Percentiles rank a stretch among this genome's conserved stretches.
Evolutionary conservation across 495 filamentous ascomycete species (phyloP).

Genomic region (Penicillium coprophilum): DNA sequence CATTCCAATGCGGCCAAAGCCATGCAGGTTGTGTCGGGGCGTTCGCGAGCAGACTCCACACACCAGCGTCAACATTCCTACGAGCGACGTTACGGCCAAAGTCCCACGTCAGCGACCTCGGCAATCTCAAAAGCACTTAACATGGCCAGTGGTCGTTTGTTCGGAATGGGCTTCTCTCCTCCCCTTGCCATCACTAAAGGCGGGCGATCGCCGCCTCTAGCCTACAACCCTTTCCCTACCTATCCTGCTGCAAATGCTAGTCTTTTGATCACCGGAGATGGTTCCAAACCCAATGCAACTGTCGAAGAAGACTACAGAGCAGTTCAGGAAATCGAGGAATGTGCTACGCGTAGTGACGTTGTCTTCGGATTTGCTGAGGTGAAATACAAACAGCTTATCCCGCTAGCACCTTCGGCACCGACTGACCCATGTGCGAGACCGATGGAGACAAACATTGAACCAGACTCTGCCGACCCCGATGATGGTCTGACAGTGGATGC

Average conservation of each 20-base stretch:
- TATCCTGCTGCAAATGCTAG: slow-evolving; percentile 70
- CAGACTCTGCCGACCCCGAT: slow-evolving; percentile 33
- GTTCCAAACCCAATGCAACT: slow-evolving; percentile 52
- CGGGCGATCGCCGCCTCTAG: slow-evolving; percentile 69
- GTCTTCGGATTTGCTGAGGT: slow-evolving; percentile 97
- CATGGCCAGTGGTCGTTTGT: slow-evolving; percentile 83
- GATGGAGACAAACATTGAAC: slow-evolving; percentile 35
- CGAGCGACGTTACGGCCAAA: slow-evolving; percentile 73
- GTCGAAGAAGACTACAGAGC: slow-evolving; percentile 79
- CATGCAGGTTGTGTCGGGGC: slow-evolving; percentile 66
- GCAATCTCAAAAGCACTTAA: slow-evolving; percentile 93
- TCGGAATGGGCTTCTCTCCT: slow-evolving; percentile 71
- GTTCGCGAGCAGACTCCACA: slow-evolving; percentile 57
- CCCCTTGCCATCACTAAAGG: slow-evolving; percentile 66
- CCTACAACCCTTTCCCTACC: slow-evolving; percentile 78
- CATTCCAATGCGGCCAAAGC: slow-evolving; percentile 53
- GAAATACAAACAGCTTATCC: slow-evolving; percentile 94
- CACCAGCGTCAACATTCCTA: slow-evolving; percentile 72
- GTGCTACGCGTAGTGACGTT: slow-evolving; percentile 87
- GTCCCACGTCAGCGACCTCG: slow-evolving; percentile 77
- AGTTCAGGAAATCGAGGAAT: slow-evolving; percentile 82
- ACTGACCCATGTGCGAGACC: slow-evolving; percentile 43
- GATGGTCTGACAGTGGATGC: slow-evolving; percentile 75
- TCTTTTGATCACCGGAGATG: slow-evolving; percentile 66
- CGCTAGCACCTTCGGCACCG: slow-evolving; percentile 72